A percentile compares a stretch with the other conserved stretches of the same genome.
phyloP scores from a whole-genome alignment of 1,284 basidiomycete genomes.

The Apiotrichum sp. region DNA sequence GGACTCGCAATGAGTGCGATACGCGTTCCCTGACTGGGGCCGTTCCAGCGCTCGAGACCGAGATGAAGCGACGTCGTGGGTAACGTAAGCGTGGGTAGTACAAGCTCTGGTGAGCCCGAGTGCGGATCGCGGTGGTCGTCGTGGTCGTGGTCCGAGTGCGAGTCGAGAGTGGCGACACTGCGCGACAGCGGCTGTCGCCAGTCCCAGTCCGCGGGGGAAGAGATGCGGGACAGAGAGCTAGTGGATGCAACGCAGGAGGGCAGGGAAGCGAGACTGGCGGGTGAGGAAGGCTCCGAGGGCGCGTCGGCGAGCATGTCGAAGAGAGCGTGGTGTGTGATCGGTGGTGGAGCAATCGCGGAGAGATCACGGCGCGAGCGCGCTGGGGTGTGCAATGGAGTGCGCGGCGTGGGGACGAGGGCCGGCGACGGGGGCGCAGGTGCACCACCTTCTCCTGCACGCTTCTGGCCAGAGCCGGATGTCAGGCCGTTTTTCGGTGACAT shows the following conservation, averaged over 20 bases:
- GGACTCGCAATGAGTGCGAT: conserved; percentile 25
- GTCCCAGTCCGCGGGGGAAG: conserved; percentile 17
- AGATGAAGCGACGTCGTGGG: conserved; percentile 36
- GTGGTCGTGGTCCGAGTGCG: background rate
- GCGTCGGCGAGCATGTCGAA: conserved; percentile 18
- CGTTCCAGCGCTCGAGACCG: conserved; percentile 23
- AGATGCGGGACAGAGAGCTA: conserved; percentile 27
- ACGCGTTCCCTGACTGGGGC: conserved; percentile 10
- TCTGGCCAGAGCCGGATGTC: too few species aligned
- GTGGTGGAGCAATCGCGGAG: background rate
- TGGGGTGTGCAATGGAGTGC: background rate
- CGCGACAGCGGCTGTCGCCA: conserved; percentile 7
- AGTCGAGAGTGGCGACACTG: conserved; percentile 1
- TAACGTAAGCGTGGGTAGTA: conserved; percentile 34
- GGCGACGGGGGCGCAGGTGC: background rate
- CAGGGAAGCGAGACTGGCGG: conserved; percentile 23
- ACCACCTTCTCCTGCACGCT: too few species aligned
- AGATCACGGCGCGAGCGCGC: background rate
- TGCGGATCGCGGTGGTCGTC: background rate
- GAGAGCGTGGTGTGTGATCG: conserved; percentile 7
- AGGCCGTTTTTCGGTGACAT: too few species aligned
- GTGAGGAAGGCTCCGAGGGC: conserved; percentile 28
- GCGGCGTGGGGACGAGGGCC: background rate
- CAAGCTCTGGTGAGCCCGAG: conserved; percentile 23
- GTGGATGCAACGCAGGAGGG: conserved; percentile 25